A percentile compares a stretch with the other conserved stretches of the same genome.
phyloP scores from a whole-genome alignment of 768 basidiomycete species.

The Auricularia heimuer region DNA sequence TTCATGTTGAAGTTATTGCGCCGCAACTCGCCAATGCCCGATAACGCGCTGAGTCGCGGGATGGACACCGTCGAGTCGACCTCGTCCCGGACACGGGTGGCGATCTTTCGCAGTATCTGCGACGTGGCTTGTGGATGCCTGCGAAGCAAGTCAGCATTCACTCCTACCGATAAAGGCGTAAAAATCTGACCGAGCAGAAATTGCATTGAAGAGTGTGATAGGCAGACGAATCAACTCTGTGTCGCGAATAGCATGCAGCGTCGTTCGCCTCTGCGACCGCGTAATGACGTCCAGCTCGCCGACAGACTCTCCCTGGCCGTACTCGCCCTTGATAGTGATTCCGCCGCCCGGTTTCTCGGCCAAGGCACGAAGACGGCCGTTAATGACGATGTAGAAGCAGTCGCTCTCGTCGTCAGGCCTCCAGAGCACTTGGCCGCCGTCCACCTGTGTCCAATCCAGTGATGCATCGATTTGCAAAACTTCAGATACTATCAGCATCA shows the following conservation, averaged over 20 bases:
- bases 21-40: constrained; percentile 40
- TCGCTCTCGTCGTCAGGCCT: constrained; percentile 83
- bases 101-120: constrained; percentile 70
- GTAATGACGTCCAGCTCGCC: constrained; percentile 98
- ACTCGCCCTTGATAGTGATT: constrained; percentile 80
- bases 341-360: constrained; percentile 67
- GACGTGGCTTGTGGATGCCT: constrained; percentile 9
- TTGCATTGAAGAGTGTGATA: constrained; percentile 93
- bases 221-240: constrained; percentile 97
- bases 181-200: constrained; percentile 57
- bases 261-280: constrained; percentile 73
- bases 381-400: constrained; percentile 97
- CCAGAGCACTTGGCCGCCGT: constrained; percentile 92
- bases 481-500: constrained; percentile 20
- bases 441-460: constrained; percentile 96
- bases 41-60: constrained; percentile 33
- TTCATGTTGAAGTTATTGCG: constrained; percentile 82
- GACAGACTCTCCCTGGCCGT: constrained; percentile 90
- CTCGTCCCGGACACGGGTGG: constrained; percentile 80
- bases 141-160: neutral
- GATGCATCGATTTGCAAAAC: constrained; percentile 96
- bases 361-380: constrained; percentile 88
- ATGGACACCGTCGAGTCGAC: constrained; percentile 48
- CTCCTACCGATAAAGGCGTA: too few relatives aligned
- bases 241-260: constrained; percentile 95